Percentiles rank a stretch among this genome's conserved stretches.
phyloP scores from a whole-genome alignment of 345 rosid species.

The Litchi chinensis region DNA sequence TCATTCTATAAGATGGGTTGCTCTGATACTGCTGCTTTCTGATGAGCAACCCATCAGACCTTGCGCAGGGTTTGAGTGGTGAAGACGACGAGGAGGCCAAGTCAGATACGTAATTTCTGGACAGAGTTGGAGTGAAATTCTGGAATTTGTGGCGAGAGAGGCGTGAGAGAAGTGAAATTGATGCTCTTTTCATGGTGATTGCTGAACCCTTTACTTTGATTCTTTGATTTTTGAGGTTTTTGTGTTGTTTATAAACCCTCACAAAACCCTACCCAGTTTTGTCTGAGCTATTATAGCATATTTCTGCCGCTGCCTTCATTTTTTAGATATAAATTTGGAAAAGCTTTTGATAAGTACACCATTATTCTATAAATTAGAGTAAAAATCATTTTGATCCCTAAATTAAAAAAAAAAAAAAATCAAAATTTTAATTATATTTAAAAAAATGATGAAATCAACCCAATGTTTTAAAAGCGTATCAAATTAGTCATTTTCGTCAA shows the following conservation, averaged over 20 bases:
- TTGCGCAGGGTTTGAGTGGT: slow-evolving; percentile 41
- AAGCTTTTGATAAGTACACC: too few species aligned
- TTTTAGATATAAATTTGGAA: too few species aligned
- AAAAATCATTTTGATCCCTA: too few species aligned
- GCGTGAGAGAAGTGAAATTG: slow-evolving; percentile 56
- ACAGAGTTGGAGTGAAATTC: slow-evolving; percentile 27
- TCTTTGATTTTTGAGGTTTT: neutral
- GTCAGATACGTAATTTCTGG: slow-evolving; percentile 31
- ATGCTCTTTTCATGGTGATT: slow-evolving; percentile 55
- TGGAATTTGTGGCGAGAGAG: slow-evolving; percentile 38
- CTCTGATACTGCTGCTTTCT: slow-evolving; percentile 37
- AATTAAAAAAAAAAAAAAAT: too few species aligned
- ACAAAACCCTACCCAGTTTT: slow-evolving; percentile 22
- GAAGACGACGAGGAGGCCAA: slow-evolving; percentile 25
- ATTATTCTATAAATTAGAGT: too few species aligned
- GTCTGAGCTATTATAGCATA: too few species aligned
- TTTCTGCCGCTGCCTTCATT: too few species aligned
- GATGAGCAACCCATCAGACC: slow-evolving; percentile 35
- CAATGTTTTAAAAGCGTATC: too few species aligned
- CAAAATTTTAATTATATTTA: too few species aligned
- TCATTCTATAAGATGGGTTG: slow-evolving; percentile 49
- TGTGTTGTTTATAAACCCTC: slow-evolving; percentile 34
- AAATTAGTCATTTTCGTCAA: too few species aligned
- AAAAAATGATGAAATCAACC: too few species aligned
- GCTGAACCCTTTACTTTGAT: slow-evolving; percentile 8